Evolutionary conservation across 2,329 filamentous ascomycete genomes (phyloP).

Genomic region (Venturia nashicola): DNA sequence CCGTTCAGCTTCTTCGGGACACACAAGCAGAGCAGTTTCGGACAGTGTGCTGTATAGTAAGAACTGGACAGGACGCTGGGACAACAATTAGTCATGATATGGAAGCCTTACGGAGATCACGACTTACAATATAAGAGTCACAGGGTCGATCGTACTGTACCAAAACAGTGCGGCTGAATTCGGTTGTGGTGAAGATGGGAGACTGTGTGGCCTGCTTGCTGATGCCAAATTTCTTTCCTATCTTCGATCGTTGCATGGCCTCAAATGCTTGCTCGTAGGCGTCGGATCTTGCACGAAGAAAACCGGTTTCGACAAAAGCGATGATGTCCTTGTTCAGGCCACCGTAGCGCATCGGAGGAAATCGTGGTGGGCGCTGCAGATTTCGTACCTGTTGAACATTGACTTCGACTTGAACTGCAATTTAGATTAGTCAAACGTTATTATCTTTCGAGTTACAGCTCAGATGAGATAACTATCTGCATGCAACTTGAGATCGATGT

Average conservation of each 20-base stretch:
- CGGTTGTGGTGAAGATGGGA: conserved; percentile 28
- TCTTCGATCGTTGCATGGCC: conserved; percentile 26
- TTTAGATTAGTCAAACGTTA: too few relatives aligned
- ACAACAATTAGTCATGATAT: conserved; percentile 5
- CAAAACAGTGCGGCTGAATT: conserved; percentile 38
- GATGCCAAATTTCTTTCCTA: conserved; percentile 26
- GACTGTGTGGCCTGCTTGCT: conserved; percentile 14
- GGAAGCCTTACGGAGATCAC: conserved; percentile 15
- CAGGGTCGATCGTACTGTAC: conserved; percentile 20
- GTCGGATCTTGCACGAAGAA: conserved; percentile 24
- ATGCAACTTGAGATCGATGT: too few relatives aligned
- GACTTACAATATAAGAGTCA: conserved; percentile 29
- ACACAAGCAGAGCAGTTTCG: conserved; percentile 43
- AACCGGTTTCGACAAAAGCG: conserved; percentile 34
- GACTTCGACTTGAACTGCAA: conserved; percentile 30
- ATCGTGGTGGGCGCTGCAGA: conserved; percentile 34
- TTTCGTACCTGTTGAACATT: conserved; percentile 47
- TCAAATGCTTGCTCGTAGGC: conserved; percentile 31
- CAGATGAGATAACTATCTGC: too few relatives aligned
- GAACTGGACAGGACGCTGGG: conserved; percentile 44
- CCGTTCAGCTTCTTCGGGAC: conserved; percentile 49
- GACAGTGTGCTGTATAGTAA: conserved; percentile 41
- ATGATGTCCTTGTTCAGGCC: conserved; percentile 37
- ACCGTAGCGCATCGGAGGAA: conserved; percentile 28
- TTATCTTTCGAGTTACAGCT: too few relatives aligned